Evolutionary conservation across 2,329 filamentous ascomycete genomes (phyloP).

Genomic region (Keithomyces neogunnii): DNA sequence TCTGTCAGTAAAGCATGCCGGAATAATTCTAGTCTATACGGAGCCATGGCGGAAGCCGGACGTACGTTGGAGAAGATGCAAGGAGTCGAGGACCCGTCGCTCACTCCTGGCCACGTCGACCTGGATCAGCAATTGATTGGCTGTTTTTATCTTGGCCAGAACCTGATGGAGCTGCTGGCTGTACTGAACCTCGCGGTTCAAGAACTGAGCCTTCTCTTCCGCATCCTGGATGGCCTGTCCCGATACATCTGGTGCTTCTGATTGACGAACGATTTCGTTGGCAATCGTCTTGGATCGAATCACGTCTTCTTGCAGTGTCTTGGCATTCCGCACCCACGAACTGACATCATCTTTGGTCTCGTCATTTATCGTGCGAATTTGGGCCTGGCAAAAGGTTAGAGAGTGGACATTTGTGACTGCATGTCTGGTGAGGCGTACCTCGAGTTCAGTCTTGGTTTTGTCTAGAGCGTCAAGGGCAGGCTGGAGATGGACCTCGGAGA

Average conservation of each 20-base stretch:
- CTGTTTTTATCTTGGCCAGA: slow-evolving; percentile 43
- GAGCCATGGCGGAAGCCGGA: not conserved
- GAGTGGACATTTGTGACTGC: not conserved
- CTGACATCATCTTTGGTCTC: slow-evolving; percentile 73
- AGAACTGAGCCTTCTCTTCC: slow-evolving; percentile 46
- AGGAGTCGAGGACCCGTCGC: slow-evolving; percentile 45
- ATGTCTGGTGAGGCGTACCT: slow-evolving; percentile 22
- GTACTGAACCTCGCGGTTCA: slow-evolving; percentile 50
- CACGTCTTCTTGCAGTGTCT: slow-evolving; percentile 78
- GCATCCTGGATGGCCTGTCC: slow-evolving; percentile 45
- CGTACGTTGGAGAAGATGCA: slow-evolving; percentile 49
- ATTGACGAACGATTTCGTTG: slow-evolving; percentile 69
- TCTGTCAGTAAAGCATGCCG: slow-evolving; percentile 10
- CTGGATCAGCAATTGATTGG: slow-evolving; percentile 52
- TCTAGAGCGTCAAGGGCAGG: slow-evolving; percentile 31
- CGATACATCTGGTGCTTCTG: slow-evolving; percentile 52
- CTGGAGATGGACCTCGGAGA: slow-evolving; percentile 28
- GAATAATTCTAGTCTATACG: not conserved
- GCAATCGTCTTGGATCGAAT: slow-evolving; percentile 71
- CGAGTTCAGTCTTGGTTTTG: slow-evolving; percentile 26
- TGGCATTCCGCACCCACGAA: slow-evolving; percentile 78
- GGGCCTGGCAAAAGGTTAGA: slow-evolving; percentile 26
- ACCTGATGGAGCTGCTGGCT: slow-evolving; percentile 46
- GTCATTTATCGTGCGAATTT: slow-evolving; percentile 69
- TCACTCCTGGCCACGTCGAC: slow-evolving; percentile 51